Conservation (phyloP, 495 filamentous ascomycete species). For the Venustampulla echinocandica region DNA sequence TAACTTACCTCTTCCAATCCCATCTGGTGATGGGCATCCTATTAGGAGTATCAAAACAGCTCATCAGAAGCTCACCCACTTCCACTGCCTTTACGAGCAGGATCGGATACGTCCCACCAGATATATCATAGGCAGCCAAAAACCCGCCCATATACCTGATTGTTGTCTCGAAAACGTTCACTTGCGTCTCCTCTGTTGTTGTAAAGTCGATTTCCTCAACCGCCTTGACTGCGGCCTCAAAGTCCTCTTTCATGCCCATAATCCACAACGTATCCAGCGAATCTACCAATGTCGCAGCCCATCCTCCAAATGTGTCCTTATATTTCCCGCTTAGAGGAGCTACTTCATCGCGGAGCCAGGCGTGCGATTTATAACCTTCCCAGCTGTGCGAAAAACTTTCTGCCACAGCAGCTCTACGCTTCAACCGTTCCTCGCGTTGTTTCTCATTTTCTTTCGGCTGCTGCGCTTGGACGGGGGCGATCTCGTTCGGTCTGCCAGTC, state of each 20-base stretch:
- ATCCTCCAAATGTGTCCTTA: constrained; percentile 74
- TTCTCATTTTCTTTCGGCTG: constrained; percentile 17
- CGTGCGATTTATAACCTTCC: constrained; percentile 65
- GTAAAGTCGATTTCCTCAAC: constrained; percentile 78
- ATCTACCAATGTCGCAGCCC: constrained; percentile 91
- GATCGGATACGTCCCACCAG: constrained; percentile 43
- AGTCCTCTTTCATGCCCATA: constrained; percentile 77
- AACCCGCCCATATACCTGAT: constrained; percentile 75
- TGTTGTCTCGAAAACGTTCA: constrained; percentile 71
- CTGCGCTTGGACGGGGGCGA: constrained; percentile 18
- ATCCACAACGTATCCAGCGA: constrained; percentile 85
- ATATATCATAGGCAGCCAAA: constrained; percentile 69
- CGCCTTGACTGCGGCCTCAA: constrained; percentile 66
- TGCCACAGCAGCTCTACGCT: constrained; percentile 39
- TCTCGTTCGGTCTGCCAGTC: constrained; percentile 26
- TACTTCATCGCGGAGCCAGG: constrained; percentile 75
- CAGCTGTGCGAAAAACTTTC: constrained; percentile 62
- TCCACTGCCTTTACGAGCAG: constrained; percentile 73
- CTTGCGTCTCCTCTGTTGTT: constrained; percentile 41
- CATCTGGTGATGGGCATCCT: constrained; percentile 75
- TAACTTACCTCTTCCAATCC: constrained; percentile 29
- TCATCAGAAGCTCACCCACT: constrained; percentile 73
- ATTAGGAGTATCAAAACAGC: constrained; percentile 83
- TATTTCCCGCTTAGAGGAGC: constrained; percentile 51
- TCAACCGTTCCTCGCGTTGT: constrained; percentile 13